Base-by-base conservation (phyloP, 192 early-diverging fungal genomes). In the Coemansia sp. region DNA sequence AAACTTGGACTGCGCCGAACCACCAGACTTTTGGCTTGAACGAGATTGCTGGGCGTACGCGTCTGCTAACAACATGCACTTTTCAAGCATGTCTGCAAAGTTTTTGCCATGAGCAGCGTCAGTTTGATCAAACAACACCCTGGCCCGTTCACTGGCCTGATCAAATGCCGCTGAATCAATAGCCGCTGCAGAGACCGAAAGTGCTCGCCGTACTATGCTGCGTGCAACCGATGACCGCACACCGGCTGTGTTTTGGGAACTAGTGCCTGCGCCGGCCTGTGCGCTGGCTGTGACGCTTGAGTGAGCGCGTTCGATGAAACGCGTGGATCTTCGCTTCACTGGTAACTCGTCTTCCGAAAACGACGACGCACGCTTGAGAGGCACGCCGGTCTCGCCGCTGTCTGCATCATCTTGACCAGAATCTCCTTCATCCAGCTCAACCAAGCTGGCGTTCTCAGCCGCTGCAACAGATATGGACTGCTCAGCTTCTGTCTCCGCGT, bases 261-360 rank as follows among this genome's bases (percentile, higher is more conserved):
- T 20, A 22, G 28, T 9, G 7, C 31, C 19, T 12, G 34, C 21
- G 22, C 51, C 46, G 22, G n/a, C 10, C 37, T 46, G 28, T 3
- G 22, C 40, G 0, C 50, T 56, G 12, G 36, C n/a, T 14, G 55
- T 19, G 2, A 50, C 62, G 10, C 31, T 21, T 2, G 52, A 58
- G 17, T 52, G 31, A 7, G 68, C 48, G 7, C 78, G 72, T 38
- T 80, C 78, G 9, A 62, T 74, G 62, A 80, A 80, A 23, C 78
- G 57, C 17, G 72, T 65, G 23, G 78, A 80, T 28, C 78, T 62
- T n/a, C 78, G 68, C 22, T 80, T 80, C 9, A 55, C 62, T 11
- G 78, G 78, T 54, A 71, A 65, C 34, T 80, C 78, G 37, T 80
- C 78, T 14, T 69, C 72, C n/a, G 78, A 80, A 12, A 38, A 52